phyloP scores from a whole-genome alignment of 2,329 filamentous ascomycete genomes.

The Knufia petricola region DNA sequence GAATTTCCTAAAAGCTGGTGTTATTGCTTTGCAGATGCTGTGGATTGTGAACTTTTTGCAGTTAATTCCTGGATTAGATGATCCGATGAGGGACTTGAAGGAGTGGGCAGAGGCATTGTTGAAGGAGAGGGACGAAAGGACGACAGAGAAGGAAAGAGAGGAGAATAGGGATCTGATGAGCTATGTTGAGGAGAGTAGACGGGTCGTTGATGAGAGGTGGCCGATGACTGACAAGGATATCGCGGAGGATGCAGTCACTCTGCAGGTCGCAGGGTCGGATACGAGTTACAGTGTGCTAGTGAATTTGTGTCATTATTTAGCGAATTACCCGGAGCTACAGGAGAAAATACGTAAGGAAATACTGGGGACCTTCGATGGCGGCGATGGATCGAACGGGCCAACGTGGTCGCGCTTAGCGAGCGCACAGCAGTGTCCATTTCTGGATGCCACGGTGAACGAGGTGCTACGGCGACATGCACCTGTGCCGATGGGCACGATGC shows the following conservation, averaged over 20 bases:
- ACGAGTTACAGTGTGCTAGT: conserved; percentile 4
- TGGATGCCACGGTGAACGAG: conserved; percentile 35
- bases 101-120: neutral
- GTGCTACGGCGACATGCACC: conserved; percentile 33
- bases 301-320: conserved; percentile 5
- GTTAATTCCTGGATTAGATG: neutral
- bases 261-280: conserved; percentile 8
- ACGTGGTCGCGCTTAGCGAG: neutral
- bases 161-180: conserved; percentile 9
- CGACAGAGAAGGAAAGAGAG: conserved; percentile 1
- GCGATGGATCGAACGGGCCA: neutral
- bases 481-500: conserved; percentile 27
- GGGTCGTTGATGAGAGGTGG: conserved; percentile 1
- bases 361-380: neutral
- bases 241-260: neutral
- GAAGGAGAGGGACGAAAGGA: neutral
- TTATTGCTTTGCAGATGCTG: conserved; percentile 1
- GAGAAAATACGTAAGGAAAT: conserved; percentile 1
- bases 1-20: neutral
- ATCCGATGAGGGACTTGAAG: conserved; percentile 1
- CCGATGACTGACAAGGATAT: conserved; percentile 3
- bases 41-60: conserved; percentile 1
- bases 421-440: conserved; percentile 10
- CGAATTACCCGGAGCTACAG: neutral
- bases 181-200: neutral